These are phyloP conservation scores for Xanthoconium stramineum DNA, from an alignment of 768 basidiomycete genomes.

Conservation along the genomic window DNA sequence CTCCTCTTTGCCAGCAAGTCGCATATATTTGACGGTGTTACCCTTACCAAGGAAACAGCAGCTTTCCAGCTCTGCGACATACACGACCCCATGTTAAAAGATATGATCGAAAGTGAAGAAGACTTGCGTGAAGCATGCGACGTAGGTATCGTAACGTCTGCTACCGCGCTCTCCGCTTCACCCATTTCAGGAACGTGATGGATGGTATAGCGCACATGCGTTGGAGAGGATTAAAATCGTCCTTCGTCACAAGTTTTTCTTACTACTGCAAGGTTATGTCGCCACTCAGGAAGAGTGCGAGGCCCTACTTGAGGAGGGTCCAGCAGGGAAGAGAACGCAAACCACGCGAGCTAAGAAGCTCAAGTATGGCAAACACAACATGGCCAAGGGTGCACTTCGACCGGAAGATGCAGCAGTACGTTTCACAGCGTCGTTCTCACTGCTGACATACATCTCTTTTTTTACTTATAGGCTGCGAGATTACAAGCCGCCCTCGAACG, in stretches of 20 bases:
- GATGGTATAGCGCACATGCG: conserved; percentile 80
- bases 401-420: conserved; percentile 82
- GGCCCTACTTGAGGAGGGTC: conserved; percentile 48
- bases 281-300: conserved; percentile 74
- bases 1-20: conserved; percentile 45
- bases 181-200: conserved; percentile 65
- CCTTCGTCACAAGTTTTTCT: conserved; percentile 82
- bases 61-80: conserved; percentile 96
- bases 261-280: conserved; percentile 66
- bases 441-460: not conserved
- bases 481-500: conserved; percentile 63
- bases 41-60: conserved; percentile 78
- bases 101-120: conserved; percentile 73
- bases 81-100: conserved; percentile 75
- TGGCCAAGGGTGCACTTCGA: conserved; percentile 81
- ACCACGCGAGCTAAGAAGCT: conserved; percentile 49
- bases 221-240: conserved; percentile 83
- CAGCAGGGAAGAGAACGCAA: conserved; percentile 28
- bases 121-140: conserved; percentile 70
- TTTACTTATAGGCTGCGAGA: conserved; percentile 55
- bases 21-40: conserved; percentile 87
- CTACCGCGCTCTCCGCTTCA: not conserved
- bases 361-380: conserved; percentile 74
- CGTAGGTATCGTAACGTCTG: conserved; percentile 44
- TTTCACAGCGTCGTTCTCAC: conserved; percentile 8